Percentiles rank a stretch among this genome's conserved stretches.
These are phyloP conservation scores for Alternaria consortialis DNA, from an alignment of 2,329 filamentous ascomycete species.

Conservation along the genomic window DNA sequence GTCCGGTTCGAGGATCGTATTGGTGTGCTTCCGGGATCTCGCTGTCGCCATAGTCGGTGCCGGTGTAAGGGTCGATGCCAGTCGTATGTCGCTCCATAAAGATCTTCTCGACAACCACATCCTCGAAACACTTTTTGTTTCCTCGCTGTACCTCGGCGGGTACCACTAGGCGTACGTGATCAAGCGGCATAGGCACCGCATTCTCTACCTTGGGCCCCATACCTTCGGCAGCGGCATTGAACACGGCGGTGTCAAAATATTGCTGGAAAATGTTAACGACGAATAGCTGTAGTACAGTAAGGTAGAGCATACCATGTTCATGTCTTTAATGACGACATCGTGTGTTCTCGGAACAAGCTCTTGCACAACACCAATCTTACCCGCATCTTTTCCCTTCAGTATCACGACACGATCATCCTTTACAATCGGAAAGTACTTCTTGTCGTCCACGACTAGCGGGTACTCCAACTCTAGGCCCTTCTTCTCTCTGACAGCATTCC, in stretches of 20 bases:
- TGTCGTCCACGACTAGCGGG: slow-evolving; percentile 40
- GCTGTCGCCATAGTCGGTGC: slow-evolving; percentile 35
- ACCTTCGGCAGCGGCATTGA: slow-evolving; percentile 29
- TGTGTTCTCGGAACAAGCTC: slow-evolving; percentile 57
- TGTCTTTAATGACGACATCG: slow-evolving; percentile 46
- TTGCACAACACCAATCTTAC: slow-evolving; percentile 79
- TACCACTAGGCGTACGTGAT: slow-evolving; percentile 81
- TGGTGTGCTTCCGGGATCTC: slow-evolving; percentile 41
- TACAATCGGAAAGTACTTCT: slow-evolving; percentile 49
- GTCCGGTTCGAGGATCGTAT: slow-evolving; percentile 40
- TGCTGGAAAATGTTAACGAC: slow-evolving; percentile 39
- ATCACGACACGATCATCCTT: slow-evolving; percentile 83
- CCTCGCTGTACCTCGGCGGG: slow-evolving; percentile 62
- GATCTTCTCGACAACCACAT: slow-evolving; percentile 57
- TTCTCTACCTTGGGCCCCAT: slow-evolving; percentile 57
- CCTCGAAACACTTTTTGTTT: slow-evolving; percentile 65
- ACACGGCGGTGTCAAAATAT: slow-evolving; percentile 55
- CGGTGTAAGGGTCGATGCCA: slow-evolving; percentile 44
- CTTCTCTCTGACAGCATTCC: slow-evolving; percentile 30
- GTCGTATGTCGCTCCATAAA: slow-evolving; percentile 44
- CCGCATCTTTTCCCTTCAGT: slow-evolving; percentile 78
- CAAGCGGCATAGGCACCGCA: slow-evolving; percentile 70
- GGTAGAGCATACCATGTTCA: slow-evolving; percentile 51
- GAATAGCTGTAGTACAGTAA: background rate
- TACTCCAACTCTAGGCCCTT: slow-evolving; percentile 34